phyloP scores from a whole-genome alignment of 495 filamentous ascomycete species.

The Cryomyces minteri region DNA sequence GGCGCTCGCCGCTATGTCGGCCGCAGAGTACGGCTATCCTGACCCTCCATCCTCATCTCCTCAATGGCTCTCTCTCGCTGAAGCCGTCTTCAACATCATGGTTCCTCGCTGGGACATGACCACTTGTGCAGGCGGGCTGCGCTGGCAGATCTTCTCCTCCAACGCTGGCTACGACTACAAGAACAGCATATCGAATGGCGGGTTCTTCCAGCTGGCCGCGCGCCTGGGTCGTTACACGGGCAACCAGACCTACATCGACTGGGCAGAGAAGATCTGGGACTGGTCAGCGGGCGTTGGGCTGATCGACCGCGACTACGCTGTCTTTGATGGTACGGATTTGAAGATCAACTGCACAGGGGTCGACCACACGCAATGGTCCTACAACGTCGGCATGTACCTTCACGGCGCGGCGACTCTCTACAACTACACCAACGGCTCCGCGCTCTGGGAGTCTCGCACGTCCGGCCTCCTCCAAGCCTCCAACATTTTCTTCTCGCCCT shows the following conservation, averaged over 20 bases:
- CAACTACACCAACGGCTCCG: constrained; percentile 29
- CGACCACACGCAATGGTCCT: constrained; percentile 38
- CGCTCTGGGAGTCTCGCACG: constrained; percentile 14
- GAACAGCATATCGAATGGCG: constrained; percentile 52
- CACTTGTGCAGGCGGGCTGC: constrained; percentile 32
- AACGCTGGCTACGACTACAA: constrained; percentile 43
- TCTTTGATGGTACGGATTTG: constrained; percentile 20
- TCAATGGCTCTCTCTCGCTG: constrained; percentile 39
- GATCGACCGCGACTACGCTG: constrained; percentile 14
- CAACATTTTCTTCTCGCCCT: constrained; percentile 18
- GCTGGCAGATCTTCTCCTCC: constrained; percentile 36
- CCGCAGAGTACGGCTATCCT: constrained; percentile 56
- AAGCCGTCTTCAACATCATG: constrained; percentile 20
- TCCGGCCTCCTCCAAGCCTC: constrained; percentile 13
- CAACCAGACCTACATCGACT: constrained; percentile 36
- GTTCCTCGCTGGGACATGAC: constrained; percentile 27
- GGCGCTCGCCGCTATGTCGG: constrained; percentile 54
- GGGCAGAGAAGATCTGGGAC: constrained; percentile 18
- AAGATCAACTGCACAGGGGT: constrained; percentile 13
- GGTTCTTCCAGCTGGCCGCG: constrained; percentile 48
- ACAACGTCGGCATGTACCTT: constrained; percentile 45
- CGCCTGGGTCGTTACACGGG: constrained; percentile 48
- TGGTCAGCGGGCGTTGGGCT: constrained; percentile 15
- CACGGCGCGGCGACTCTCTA: constrained; percentile 56
- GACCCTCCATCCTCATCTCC: constrained; percentile 34